Evolutionary conservation across 2,329 filamentous ascomycete genomes (phyloP), one percentile per base, ranked within the genome.

Genomic region (Colletotrichum tanaceti): DNA sequence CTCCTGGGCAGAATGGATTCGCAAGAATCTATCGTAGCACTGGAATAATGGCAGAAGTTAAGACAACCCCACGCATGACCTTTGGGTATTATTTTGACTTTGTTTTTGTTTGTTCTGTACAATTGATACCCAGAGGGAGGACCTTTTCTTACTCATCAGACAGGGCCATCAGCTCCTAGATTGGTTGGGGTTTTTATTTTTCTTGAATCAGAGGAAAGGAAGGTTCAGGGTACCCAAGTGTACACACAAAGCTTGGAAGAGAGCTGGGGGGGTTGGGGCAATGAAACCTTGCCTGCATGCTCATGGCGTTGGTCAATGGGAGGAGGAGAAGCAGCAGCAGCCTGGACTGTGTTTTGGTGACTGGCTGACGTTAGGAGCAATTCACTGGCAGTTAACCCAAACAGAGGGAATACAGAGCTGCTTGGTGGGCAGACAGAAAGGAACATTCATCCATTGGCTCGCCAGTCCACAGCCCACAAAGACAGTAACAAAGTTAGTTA

Each of bases 1-100:
- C 68, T 79, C 82, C 69, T 87, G 85, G 85, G 81, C 80, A 38
- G 84, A 87, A 73, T 87, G 84, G 83, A 82, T 87, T 46, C 78
- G 84, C 65, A 79, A 75, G 46, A 71, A 71, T 41, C 61, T 71
- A 10, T 54, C 52, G 10, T 54, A 54, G 13, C 6, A 39, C 52
- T 20, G 14, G 11, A n/a, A 7, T 32, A 11, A 11, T 9, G 18
- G 11, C 20, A 6, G 32, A 32, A 24, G 32, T 4, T 4, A n/a
- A 22, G 18, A 20, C 18, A n/a, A 10, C 13, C 7, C 32, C 13
- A 6, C n/a, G 55, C 16, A 50, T 22, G 28, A 46, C 50, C 13
- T 43, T 24, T 28, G 50, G 43, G 39, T 46, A 35, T 13, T 39
- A 9, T 13, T 32, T 58, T 49, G 47, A 24, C 20, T 58, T 49